These are phyloP conservation scores for Xylaria longipes DNA, from an alignment of 495 filamentous ascomycete species.

Conservation along the genomic window DNA sequence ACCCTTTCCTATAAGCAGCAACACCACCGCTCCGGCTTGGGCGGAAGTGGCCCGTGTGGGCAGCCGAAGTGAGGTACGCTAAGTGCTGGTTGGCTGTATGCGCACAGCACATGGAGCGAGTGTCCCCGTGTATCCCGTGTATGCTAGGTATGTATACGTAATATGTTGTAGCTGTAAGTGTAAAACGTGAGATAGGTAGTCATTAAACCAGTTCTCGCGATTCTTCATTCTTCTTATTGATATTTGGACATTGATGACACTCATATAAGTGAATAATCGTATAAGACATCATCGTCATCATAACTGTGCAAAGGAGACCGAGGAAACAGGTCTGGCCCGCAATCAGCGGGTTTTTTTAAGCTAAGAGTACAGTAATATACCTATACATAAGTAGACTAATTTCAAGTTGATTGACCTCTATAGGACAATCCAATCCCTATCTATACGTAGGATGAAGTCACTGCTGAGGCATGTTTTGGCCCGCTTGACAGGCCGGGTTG, in stretches of 20 bases:
- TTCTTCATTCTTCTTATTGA: neutral
- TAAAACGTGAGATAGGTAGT: neutral
- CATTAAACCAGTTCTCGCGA: neutral
- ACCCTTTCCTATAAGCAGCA: constrained; percentile 1
- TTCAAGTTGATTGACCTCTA: neutral
- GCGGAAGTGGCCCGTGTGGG: constrained; percentile 28
- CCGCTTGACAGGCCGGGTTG: constrained; percentile 11
- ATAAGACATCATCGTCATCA: neutral
- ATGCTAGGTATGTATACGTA: too few relatives aligned
- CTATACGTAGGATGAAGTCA: neutral
- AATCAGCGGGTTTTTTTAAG: neutral
- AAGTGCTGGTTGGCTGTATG: constrained; percentile 12
- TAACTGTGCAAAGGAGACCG: neutral
- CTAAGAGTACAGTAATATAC: neutral
- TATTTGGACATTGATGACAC: neutral
- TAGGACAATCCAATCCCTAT: neutral
- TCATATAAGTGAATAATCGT: neutral
- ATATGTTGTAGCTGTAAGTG: too few relatives aligned
- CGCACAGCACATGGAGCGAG: neutral
- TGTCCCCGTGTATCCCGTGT: neutral
- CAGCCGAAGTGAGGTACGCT: neutral
- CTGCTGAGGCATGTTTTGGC: neutral
- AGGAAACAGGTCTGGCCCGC: neutral
- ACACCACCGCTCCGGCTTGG: constrained; percentile 20
- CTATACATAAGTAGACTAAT: neutral